Conservation (phyloP, 495 filamentous ascomycete genomes). For the Neurospora sp. region DNA sequence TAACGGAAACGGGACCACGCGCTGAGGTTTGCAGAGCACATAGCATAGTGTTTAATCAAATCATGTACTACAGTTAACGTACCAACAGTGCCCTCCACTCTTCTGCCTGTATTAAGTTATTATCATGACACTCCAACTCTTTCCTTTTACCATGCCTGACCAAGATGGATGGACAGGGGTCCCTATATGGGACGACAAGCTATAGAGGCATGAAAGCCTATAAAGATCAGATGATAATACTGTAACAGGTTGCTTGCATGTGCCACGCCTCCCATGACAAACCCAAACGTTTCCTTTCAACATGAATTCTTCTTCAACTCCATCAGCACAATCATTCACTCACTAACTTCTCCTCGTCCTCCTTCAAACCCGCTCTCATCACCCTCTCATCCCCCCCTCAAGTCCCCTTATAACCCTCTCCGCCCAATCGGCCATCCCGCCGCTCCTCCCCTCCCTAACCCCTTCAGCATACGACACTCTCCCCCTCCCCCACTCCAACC, state of each 20-base stretch:
- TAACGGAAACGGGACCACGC: not conserved
- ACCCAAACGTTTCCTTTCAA: not conserved
- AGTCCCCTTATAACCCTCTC: slow-evolving; percentile 22
- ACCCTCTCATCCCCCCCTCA: slow-evolving; percentile 13
- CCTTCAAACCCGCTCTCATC: slow-evolving; percentile 14
- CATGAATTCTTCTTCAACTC: not conserved
- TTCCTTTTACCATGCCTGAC: too few relatives aligned
- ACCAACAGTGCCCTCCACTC: too few relatives aligned
- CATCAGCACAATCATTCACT: not conserved
- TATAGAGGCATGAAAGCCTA: not conserved
- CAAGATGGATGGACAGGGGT: not conserved
- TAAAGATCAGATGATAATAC: not conserved
- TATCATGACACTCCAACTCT: too few relatives aligned
- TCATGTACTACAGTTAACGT: not conserved
- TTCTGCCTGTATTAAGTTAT: too few relatives aligned
- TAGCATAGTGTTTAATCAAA: not conserved
- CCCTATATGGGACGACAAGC: not conserved
- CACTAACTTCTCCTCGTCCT: slow-evolving; percentile 9
- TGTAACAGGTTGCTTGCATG: not conserved
- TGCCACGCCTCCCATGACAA: not conserved
- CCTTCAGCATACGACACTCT: slow-evolving; percentile 54
- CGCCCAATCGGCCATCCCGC: slow-evolving; percentile 25
- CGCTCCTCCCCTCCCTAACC: slow-evolving; percentile 32
- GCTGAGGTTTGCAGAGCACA: not conserved
- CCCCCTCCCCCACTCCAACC: slow-evolving; percentile 50